A percentile compares a stretch with the other conserved stretches of the same genome.
These are phyloP conservation scores for Penicillium argentinense DNA, from an alignment of 495 filamentous ascomycete genomes.

Conservation along the genomic window DNA sequence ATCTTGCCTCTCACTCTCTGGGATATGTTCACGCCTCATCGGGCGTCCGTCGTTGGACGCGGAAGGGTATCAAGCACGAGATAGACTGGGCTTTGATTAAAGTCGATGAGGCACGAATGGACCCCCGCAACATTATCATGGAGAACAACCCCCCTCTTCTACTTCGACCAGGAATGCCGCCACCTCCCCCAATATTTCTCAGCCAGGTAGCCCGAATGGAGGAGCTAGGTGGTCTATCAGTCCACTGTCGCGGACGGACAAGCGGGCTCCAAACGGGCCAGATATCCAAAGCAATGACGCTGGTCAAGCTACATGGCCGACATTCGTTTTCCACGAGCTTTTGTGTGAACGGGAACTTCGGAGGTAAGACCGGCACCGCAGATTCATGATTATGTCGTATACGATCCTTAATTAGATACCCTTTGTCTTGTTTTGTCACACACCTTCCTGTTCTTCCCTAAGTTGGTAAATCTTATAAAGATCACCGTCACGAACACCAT, in stretches of 20 bases:
- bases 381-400: conserved; percentile 28
- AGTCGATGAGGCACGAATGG: conserved; percentile 67
- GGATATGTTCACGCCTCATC: conserved; percentile 88
- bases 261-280: conserved; percentile 77
- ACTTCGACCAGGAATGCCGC: conserved; percentile 11
- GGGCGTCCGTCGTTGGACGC: conserved; percentile 70
- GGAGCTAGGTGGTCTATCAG: conserved; percentile 66
- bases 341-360: conserved; percentile 71
- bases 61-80: conserved; percentile 73
- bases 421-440: conserved; percentile 20
- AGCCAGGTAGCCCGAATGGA: conserved; percentile 46
- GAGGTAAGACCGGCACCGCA: conserved; percentile 48
- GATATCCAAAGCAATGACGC: conserved; percentile 71
- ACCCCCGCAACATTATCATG: conserved; percentile 65
- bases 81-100: conserved; percentile 96
- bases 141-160: conserved; percentile 37
- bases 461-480: conserved; percentile 16
- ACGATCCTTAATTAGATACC: conserved; percentile 35
- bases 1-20: conserved; percentile 72
- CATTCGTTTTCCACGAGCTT: conserved; percentile 79
- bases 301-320: conserved; percentile 80
- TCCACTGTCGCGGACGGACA: conserved; percentile 91
- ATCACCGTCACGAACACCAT: conserved; percentile 3
- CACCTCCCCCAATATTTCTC: conserved; percentile 37
- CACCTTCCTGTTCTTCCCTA: conserved; percentile 10